Percentiles rank a stretch among this genome's conserved stretches.
These are phyloP conservation scores for Yamadazyma diospyri DNA, from an alignment of 1,139 yeast species.

Conservation along the genomic window DNA sequence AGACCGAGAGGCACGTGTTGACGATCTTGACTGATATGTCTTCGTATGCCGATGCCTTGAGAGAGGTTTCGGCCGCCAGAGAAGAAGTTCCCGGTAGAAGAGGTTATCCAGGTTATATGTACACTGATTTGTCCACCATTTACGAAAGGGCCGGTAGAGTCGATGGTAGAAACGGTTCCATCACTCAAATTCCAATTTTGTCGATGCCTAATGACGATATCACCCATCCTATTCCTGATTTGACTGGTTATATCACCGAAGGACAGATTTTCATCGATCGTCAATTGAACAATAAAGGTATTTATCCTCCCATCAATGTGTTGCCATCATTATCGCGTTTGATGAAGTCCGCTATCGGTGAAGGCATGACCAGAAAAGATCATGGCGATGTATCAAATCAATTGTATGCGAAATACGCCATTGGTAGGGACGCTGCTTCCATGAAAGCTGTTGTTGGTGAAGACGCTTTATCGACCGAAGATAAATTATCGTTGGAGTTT, in stretches of 20 bases:
- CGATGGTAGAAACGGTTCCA: constrained; percentile 99
- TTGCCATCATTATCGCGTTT: constrained; percentile 95
- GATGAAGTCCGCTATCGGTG: constrained; percentile 99
- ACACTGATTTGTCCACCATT: constrained; percentile 97
- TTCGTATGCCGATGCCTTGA: constrained; percentile 97
- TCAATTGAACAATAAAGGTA: constrained; percentile 92
- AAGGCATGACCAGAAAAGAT: constrained; percentile 99
- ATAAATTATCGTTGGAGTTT: constrained; percentile 93
- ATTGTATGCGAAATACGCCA: constrained; percentile 97
- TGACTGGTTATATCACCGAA: constrained; percentile 98
- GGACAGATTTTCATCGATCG: constrained; percentile 98
- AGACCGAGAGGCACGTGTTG: constrained; percentile 97
- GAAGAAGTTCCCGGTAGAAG: constrained; percentile 99
- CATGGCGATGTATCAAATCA: constrained; percentile 99
- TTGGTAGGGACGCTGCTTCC: constrained; percentile 99
- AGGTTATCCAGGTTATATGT: constrained; percentile 99
- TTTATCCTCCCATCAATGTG: constrained; percentile 97
- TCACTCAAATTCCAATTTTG: constrained; percentile 96
- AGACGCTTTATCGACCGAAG: constrained; percentile 96
- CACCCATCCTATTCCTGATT: constrained; percentile 99
- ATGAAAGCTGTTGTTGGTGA: constrained; percentile 99
- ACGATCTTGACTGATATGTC: constrained; percentile 99
- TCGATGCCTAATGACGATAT: constrained; percentile 99
- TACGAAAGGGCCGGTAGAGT: constrained; percentile 99
- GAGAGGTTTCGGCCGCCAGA: constrained; percentile 99